These are phyloP conservation scores for Lenwebbia sp. DNA, from an alignment of 345 rosid genomes.

Conservation along the genomic window DNA sequence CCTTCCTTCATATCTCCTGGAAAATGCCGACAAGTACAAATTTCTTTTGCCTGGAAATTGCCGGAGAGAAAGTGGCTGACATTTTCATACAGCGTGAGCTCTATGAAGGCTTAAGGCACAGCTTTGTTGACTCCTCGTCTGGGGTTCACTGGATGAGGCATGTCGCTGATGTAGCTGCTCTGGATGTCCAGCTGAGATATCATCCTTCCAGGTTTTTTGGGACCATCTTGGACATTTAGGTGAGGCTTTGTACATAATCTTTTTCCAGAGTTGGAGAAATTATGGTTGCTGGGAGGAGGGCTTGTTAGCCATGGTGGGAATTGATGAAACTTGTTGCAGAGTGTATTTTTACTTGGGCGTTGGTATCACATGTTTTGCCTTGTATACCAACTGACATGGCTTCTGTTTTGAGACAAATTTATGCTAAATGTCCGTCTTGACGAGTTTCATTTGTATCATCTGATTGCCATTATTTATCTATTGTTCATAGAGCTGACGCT, in stretches of 20 bases:
- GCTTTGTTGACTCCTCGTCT: neutral
- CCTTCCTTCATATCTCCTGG: conserved; percentile 49
- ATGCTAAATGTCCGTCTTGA: neutral
- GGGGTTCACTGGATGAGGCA: conserved; percentile 1
- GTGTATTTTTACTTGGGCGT: neutral
- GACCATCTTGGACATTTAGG: conserved; percentile 14
- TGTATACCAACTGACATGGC: neutral
- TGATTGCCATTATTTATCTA: neutral
- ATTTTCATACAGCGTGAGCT: neutral
- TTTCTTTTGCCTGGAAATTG: conserved; percentile 60
- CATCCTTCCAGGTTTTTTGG: conserved; percentile 9
- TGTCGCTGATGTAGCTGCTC: conserved; percentile 6
- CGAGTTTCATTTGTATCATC: neutral
- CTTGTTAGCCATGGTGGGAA: neutral
- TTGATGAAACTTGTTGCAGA: neutral
- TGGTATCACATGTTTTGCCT: neutral
- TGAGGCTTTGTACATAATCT: conserved; percentile 27
- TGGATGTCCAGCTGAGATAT: neutral
- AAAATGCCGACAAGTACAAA: conserved; percentile 42
- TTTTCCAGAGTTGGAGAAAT: neutral
- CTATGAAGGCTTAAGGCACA: neutral
- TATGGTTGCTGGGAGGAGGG: neutral
- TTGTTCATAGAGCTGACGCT: neutral
- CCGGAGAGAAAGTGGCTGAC: conserved; percentile 41
- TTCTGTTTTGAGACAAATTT: neutral